These are phyloP conservation scores for Hansenula sp. DNA, from an alignment of 1,139 yeast species.

Conservation along the genomic window DNA sequence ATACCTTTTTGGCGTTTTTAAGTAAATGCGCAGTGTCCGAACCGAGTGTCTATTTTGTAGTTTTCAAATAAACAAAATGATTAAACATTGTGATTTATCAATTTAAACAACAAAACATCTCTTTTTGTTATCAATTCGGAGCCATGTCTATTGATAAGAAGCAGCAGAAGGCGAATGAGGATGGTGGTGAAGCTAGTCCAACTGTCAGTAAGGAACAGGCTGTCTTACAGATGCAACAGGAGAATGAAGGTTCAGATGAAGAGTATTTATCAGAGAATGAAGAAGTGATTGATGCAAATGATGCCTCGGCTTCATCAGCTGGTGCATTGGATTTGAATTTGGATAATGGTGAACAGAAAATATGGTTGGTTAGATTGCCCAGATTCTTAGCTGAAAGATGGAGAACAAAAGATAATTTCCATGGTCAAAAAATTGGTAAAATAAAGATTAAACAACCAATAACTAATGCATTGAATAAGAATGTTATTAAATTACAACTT, in stretches of 20 bases:
- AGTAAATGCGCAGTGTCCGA: too few species aligned
- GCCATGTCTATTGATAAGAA: neutral
- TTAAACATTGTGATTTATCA: too few species aligned
- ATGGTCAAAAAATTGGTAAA: constrained; percentile 77
- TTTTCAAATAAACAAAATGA: too few species aligned
- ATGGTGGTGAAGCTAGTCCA: neutral
- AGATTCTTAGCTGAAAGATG: constrained; percentile 80
- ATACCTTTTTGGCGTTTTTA: too few species aligned
- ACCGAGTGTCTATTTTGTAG: too few species aligned
- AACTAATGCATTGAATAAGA: constrained; percentile 37
- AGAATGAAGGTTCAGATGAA: constrained; percentile 27
- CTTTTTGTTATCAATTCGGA: too few species aligned
- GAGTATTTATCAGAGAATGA: constrained; percentile 35
- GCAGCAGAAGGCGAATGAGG: neutral
- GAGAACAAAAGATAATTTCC: constrained; percentile 57
- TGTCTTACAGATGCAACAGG: constrained; percentile 19
- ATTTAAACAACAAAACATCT: too few species aligned
- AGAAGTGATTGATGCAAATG: constrained; percentile 38
- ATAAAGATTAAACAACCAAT: constrained; percentile 59
- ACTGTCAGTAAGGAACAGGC: constrained; percentile 7
- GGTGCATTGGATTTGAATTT: constrained; percentile 61
- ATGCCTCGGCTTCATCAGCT: constrained; percentile 30
- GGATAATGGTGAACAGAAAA: constrained; percentile 52
- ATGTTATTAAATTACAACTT: constrained; percentile 50
- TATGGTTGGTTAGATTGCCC: constrained; percentile 92